Evolutionary conservation across 208 protist species (phyloP), one percentile per base, ranked within the genome.

Genomic region (Porcisia hertigi): DNA sequence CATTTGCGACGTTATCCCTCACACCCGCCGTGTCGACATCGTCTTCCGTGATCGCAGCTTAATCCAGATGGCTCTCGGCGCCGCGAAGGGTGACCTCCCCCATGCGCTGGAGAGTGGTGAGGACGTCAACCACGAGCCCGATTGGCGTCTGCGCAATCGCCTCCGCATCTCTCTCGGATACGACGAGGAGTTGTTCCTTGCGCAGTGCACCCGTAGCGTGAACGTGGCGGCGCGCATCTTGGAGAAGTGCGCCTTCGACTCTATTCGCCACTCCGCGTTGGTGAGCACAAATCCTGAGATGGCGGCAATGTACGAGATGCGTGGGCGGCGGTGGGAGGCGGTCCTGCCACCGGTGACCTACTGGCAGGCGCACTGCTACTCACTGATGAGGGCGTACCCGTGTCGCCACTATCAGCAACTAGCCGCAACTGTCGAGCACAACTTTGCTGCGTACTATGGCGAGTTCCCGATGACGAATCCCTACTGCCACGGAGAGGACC

Each of bases 151-250:
- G 41, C 93, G 93, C 36, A 90, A 93, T 65, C 86, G 89, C 1
- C 86, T 97, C 34, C 93, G 93, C 66, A 93, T 95, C 55, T 94
- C 91, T 0, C 83, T 97, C 47, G 93, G 93, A 49, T 97, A 85
- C 65, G 93, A 97, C 75, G 93, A 95, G 80, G 85, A 91, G 39
- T 82, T 95, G 52, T 97, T 97, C 66, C 75, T 81, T 2, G 65
- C 49, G 39, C 67, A 55, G 9, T 93, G 89, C 73, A 81, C 81
- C 62, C 75, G 86, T 34, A 86, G 75, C 55, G 73, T 90, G 16
- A 88, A 86, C 79, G 45, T 94, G 47, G 82, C 91, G 7, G 87
- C 91, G 3, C 77, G 89, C 0, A 62, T 75, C 63, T 65, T 95
- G 85, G 89, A 95, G 82, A 92, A 89, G 75, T 91, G 52, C 59